Base-by-base conservation (phyloP, 768 basidiomycete species). In the Mycena venus region DNA sequence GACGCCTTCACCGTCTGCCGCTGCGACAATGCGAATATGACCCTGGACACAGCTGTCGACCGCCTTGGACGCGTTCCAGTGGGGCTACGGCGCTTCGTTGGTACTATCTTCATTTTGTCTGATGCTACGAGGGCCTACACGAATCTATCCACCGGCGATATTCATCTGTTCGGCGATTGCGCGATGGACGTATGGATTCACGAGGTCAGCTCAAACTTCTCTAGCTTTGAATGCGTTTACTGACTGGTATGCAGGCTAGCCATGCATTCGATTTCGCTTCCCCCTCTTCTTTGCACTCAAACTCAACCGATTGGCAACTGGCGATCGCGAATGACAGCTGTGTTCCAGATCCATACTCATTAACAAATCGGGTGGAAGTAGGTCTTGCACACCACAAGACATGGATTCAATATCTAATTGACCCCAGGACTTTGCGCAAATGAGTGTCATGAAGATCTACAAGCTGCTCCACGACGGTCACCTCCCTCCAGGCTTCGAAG, bases 41-140 rank as follows among this genome's bases (percentile, higher is more conserved):
- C 61, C 3, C 15, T 74, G 17, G 63, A 65, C 62, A 42, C 55
- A 8, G 55, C 23, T 17, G 58, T 70, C 15, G 73, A 74, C 68
- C 68, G 62, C 15, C 62, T 74, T 7, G 68, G 32, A 27, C 73
- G 68, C 34, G 62, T 70, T 12, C 73, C 73, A 14, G 55, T 74
- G 14, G 68, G 73, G 1, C 49, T 74, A 21, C 60, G 73, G 25
- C 59, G 73, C 17, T 74, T 59, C 40, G 29, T 70, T 14, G 73
- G 61, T 15, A 68, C 53, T 1, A 42, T 69, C 10, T 12, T 74
- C 14, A 25, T 65, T n/a, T n/a, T 58, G n/a, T 44, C n/a, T 8
- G 23, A 32, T 36, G 32, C 2, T 1, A 59, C 60, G 6, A 31
- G 34, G 3, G 68, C 68, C 23, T 74, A 69, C 47, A 69, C 67